Percentiles rank a stretch among this genome's conserved stretches.
Conservation (phyloP, 208 protist species). For the Balamuthia mandrillaris region DNA sequence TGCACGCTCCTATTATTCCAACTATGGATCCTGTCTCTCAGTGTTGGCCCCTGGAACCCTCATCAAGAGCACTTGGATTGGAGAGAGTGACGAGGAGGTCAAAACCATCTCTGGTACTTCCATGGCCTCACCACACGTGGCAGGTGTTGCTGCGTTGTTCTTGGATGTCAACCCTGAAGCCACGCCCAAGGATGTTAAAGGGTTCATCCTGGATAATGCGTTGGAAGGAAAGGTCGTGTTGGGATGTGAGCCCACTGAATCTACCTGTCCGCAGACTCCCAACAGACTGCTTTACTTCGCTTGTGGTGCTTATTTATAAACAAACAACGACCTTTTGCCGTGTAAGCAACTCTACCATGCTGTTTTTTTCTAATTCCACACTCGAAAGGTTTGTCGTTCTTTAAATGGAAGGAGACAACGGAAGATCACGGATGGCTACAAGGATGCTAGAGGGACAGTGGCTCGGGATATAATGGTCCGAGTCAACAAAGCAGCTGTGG, state of each 20-base stretch:
- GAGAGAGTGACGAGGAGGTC: background rate
- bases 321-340: no score
- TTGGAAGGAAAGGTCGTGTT: background rate
- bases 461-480: no score
- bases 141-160: slow-evolving; percentile 42
- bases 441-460: no score
- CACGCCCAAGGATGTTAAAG: slow-evolving; percentile 20
- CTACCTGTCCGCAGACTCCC: background rate
- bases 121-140: slow-evolving; percentile 44
- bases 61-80: slow-evolving; percentile 40
- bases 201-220: background rate
- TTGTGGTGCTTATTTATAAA: background rate
- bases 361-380: no score
- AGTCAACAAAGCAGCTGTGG: no score
- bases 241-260: background rate
- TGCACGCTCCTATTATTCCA: slow-evolving; percentile 32
- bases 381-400: no score
- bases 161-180: background rate
- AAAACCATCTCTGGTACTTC: slow-evolving; percentile 40
- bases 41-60: slow-evolving; percentile 18
- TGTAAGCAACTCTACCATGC: no score
- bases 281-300: slow-evolving; percentile 32
- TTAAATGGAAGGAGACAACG: no score
- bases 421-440: no score
- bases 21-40: slow-evolving; percentile 26